Evolutionary conservation across 306 rosid species (phyloP).

Genomic region (Corylus americana): DNA sequence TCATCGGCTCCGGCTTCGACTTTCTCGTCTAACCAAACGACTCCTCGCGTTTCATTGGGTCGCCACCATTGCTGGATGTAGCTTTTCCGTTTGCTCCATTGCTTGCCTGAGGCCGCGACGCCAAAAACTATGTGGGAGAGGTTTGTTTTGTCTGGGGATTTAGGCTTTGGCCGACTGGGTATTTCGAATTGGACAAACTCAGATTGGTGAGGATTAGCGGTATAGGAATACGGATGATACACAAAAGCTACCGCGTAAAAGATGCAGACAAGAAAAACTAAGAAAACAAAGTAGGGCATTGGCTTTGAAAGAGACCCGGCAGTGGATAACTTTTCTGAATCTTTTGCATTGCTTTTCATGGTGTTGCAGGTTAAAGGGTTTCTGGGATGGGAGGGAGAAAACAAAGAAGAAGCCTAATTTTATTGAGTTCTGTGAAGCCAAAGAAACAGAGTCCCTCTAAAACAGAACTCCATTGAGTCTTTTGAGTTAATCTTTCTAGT

Average conservation of each 20-base stretch:
- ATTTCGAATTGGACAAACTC: background rate
- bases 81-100: conserved; percentile 64
- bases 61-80: conserved; percentile 78
- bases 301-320: conserved; percentile 46
- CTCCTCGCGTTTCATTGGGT: conserved; percentile 57
- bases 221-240: conserved; percentile 24
- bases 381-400: no score
- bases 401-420: no score
- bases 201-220: conserved; percentile 5
- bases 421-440: no score
- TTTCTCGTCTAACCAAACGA: conserved; percentile 57
- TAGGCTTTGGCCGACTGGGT: background rate
- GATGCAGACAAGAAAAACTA: conserved; percentile 45
- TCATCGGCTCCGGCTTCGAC: conserved; percentile 32
- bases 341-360: conserved; percentile 51
- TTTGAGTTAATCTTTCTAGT: no score
- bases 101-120: conserved; percentile 67
- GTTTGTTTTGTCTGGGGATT: conserved; percentile 37
- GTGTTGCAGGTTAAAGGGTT: background rate
- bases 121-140: conserved; percentile 74
- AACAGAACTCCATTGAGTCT: no score
- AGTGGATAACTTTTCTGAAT: conserved; percentile 37
- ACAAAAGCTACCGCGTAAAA: conserved; percentile 42
- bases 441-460: no score
- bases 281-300: conserved; percentile 35